Evolutionary conservation across 768 basidiomycete genomes (phyloP).

Genomic region (Boletus rubropictus): DNA sequence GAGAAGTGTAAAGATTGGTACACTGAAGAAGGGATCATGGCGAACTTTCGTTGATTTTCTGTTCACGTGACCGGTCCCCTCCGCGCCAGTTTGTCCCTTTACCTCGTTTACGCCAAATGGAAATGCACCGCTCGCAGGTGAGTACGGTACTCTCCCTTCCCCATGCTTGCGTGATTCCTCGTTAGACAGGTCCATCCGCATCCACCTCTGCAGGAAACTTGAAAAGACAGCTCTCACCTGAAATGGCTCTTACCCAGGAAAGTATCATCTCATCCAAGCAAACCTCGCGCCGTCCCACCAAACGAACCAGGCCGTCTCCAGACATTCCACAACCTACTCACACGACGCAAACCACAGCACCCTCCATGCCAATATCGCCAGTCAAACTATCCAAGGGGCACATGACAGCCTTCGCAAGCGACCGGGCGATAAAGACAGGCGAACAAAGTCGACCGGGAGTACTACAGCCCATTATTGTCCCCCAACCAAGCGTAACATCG

Average conservation of each 20-base stretch:
- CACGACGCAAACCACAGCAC: slow-evolving; percentile 4
- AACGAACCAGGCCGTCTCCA: slow-evolving; percentile 12
- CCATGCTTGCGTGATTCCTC: not conserved
- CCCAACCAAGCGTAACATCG: slow-evolving; percentile 4
- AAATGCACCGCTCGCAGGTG: slow-evolving; percentile 19
- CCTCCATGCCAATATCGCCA: slow-evolving; percentile 3
- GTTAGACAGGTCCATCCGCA: slow-evolving; percentile 10
- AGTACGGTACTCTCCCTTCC: not conserved
- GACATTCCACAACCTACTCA: slow-evolving; percentile 10
- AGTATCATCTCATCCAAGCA: not conserved
- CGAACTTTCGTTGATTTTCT: slow-evolving; percentile 21
- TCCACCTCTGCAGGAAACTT: slow-evolving; percentile 19
- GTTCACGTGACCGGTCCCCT: slow-evolving; percentile 22
- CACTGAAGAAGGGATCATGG: too few species aligned
- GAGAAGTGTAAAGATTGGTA: not conserved
- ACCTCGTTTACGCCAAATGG: not conserved
- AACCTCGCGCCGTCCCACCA: slow-evolving; percentile 12
- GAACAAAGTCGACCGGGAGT: not conserved
- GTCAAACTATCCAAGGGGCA: slow-evolving; percentile 7
- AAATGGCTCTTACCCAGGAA: slow-evolving; percentile 5
- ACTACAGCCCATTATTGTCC: slow-evolving; percentile 6
- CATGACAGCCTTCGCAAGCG: not conserved
- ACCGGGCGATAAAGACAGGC: not conserved
- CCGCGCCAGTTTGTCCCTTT: not conserved
- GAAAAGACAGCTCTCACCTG: slow-evolving; percentile 20